Percentiles rank a stretch among this genome's conserved stretches.
These are phyloP conservation scores for Nakaseomyces bracarensis DNA, from an alignment of 1,139 yeast species.

Conservation along the genomic window DNA sequence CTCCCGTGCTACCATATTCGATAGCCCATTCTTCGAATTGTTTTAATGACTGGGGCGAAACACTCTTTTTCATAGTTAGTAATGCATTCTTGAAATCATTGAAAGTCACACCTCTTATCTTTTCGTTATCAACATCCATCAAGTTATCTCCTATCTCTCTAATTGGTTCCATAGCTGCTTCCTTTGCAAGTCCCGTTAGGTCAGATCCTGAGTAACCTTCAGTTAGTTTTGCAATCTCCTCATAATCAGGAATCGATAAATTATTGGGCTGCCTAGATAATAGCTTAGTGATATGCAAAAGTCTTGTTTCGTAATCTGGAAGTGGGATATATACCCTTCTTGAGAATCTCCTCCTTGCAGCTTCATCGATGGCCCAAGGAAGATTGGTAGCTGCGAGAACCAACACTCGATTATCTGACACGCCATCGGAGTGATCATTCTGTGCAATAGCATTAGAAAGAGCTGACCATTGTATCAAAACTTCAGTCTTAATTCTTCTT, in stretches of 20 bases:
- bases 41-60: constrained; percentile 43
- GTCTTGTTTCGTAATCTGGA: constrained; percentile 52
- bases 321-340: constrained; percentile 57
- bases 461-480: constrained; percentile 59
- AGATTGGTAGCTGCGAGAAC: constrained; percentile 57
- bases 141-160: constrained; percentile 52
- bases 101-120: constrained; percentile 44
- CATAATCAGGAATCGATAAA: constrained; percentile 41
- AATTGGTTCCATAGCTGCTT: constrained; percentile 66
- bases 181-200: constrained; percentile 57
- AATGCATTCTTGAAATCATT: constrained; percentile 47
- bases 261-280: constrained; percentile 33
- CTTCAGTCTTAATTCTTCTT: constrained; percentile 54
- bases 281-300: constrained; percentile 43
- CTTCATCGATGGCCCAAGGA: constrained; percentile 65
- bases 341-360: constrained; percentile 56
- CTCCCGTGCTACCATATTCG: constrained; percentile 35
- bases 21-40: constrained; percentile 48
- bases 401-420: constrained; percentile 39
- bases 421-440: constrained; percentile 17
- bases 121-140: constrained; percentile 45
- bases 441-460: constrained; percentile 48
- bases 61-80: constrained; percentile 49
- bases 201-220: constrained; percentile 60
- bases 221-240: constrained; percentile 41